A percentile compares a stretch with the other conserved stretches of the same genome.
Evolutionary conservation across 805 yeast species (phyloP).

Genomic region (Spathaspora arborariae): DNA sequence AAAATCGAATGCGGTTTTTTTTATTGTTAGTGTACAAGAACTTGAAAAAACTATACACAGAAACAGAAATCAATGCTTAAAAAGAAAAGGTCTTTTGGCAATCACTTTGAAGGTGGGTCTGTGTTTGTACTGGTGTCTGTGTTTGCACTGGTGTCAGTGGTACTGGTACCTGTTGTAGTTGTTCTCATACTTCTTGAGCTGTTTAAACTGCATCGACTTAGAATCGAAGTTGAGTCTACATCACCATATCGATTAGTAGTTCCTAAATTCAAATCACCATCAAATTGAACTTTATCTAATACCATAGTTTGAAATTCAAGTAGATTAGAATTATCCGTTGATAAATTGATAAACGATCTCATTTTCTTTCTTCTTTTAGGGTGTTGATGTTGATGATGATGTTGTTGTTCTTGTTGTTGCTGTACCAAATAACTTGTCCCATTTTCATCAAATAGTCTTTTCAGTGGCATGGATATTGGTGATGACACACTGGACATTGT

Average conservation of each 20-base stretch:
- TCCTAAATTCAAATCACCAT: conserved; percentile 9
- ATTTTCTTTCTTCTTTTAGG: conserved; percentile 1
- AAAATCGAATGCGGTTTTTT: neutral
- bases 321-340: conserved; percentile 3
- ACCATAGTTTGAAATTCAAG: conserved; percentile 5
- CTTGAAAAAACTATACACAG: neutral
- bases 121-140: neutral
- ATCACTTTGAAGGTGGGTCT: neutral
- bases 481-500: too few relatives aligned
- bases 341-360: conserved; percentile 4
- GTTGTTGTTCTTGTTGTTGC: neutral
- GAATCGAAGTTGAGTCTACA: conserved; percentile 7
- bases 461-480: neutral
- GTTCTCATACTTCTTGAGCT: conserved; percentile 1
- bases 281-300: conserved; percentile 8
- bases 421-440: conserved; percentile 4
- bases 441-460: neutral
- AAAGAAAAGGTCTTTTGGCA: neutral
- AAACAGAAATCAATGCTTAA: neutral
- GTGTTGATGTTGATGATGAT: neutral
- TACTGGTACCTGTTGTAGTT: neutral
- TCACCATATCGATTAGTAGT: conserved; percentile 8
- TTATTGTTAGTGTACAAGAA: neutral
- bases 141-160: neutral
- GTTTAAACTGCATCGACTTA: conserved; percentile 3